phyloP scores from a whole-genome alignment of 495 filamentous ascomycete genomes.

The Stereocaulon alpinum region DNA sequence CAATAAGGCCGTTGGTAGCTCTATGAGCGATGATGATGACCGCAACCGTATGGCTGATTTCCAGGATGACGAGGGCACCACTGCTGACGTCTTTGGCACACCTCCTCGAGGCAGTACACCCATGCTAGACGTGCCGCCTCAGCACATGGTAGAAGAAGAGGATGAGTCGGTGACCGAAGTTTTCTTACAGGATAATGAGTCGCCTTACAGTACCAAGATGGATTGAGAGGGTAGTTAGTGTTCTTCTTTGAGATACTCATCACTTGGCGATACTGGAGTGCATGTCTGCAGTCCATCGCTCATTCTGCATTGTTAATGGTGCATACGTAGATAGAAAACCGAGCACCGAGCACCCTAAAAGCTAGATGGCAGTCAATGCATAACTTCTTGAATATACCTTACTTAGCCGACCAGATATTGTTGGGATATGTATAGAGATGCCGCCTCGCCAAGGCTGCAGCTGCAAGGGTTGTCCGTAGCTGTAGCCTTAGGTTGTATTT shows the following conservation, averaged over 20 bases:
- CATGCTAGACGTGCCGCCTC: neutral
- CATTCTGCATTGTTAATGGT: neutral
- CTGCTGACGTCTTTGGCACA: neutral
- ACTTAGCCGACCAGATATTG: no score
- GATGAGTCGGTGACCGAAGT: conserved; percentile 1
- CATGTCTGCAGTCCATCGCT: conserved; percentile 8
- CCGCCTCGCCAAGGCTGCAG: no score
- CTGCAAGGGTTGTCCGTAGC: no score
- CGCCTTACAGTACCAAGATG: neutral
- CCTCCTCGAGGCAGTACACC: neutral
- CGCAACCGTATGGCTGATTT: conserved; percentile 3
- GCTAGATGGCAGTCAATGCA: neutral
- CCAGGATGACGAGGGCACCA: neutral
- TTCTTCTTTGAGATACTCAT: neutral
- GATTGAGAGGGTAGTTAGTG: neutral
- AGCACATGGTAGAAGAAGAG: neutral
- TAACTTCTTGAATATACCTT: neutral
- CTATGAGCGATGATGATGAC: neutral
- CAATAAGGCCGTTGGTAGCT: conserved; percentile 2
- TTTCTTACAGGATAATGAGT: neutral
- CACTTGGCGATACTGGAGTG: neutral
- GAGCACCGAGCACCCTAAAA: neutral
- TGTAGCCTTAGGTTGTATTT: neutral
- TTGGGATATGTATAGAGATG: no score
- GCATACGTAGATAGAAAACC: neutral